phyloP scores from a whole-genome alignment of 805 yeast species.

The Nakazawaea siamensis region DNA sequence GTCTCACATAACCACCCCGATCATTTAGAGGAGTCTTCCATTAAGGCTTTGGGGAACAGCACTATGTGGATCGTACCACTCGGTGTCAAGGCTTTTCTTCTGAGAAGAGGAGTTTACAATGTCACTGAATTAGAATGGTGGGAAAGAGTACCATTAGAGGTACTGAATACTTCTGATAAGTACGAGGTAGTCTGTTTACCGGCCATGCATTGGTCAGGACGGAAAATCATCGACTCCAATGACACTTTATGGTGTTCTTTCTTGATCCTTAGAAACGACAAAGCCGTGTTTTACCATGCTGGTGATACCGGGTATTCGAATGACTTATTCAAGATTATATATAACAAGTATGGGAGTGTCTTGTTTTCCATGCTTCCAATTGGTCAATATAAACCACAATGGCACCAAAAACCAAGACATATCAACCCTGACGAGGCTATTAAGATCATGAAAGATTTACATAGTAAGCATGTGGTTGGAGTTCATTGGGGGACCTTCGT shows the following conservation, averaged over 20 bases:
- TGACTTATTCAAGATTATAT: slow-evolving; percentile 63
- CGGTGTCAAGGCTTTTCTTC: slow-evolving; percentile 60
- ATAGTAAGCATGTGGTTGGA: slow-evolving; percentile 62
- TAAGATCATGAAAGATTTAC: slow-evolving; percentile 54
- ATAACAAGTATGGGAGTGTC: slow-evolving; percentile 54
- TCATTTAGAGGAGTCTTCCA: slow-evolving; percentile 67
- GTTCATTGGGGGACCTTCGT: slow-evolving; percentile 97
- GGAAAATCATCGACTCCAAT: slow-evolving; percentile 75
- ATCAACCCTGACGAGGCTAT: slow-evolving; percentile 75
- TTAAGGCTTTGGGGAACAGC: slow-evolving; percentile 45
- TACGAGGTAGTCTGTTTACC: slow-evolving; percentile 87
- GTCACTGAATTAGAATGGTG: slow-evolving; percentile 89
- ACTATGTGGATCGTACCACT: slow-evolving; percentile 82
- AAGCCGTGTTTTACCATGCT: slow-evolving; percentile 78
- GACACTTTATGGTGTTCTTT: slow-evolving; percentile 85
- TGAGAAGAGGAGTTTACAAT: slow-evolving; percentile 48
- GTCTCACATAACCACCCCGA: slow-evolving; percentile 96
- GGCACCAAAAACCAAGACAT: slow-evolving; percentile 91
- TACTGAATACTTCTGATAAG: slow-evolving; percentile 27
- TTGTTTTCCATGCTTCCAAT: slow-evolving; percentile 75
- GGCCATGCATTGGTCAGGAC: slow-evolving; percentile 96
- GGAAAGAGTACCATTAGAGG: slow-evolving; percentile 47
- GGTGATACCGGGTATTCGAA: slow-evolving; percentile 92
- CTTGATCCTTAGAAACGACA: slow-evolving; percentile 53
- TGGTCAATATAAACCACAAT: slow-evolving; percentile 90